Conservation (phyloP, 23 red algal species). For the Gracilaria domingensis region DNA sequence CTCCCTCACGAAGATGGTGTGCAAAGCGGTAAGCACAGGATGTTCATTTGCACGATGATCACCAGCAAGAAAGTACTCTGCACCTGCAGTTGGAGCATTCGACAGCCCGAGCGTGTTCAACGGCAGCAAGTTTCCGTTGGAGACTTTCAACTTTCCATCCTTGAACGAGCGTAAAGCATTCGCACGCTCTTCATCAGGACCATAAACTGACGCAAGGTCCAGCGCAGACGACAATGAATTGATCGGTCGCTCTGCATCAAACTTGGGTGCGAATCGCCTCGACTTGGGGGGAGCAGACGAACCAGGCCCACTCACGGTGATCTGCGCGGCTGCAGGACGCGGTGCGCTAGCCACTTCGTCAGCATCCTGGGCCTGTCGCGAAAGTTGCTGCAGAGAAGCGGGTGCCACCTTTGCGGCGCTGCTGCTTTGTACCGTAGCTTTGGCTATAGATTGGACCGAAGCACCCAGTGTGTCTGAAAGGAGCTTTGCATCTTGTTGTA, state of each 20-base stretch:
- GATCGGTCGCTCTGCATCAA: slow-evolving; percentile 23
- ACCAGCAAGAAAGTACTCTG: slow-evolving; percentile 64
- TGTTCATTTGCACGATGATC: slow-evolving; percentile 79
- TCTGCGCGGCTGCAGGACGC: too few relatives aligned
- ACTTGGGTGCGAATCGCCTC: neutral
- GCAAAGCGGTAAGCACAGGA: slow-evolving; percentile 52
- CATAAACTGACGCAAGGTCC: slow-evolving; percentile 57
- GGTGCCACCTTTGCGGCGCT: neutral
- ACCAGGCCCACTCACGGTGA: neutral
- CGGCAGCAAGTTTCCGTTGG: slow-evolving; percentile 44
- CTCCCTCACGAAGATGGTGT: slow-evolving; percentile 74
- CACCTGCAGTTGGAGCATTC: slow-evolving; percentile 46
- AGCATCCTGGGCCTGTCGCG: neutral
- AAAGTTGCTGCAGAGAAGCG: neutral
- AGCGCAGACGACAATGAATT: slow-evolving; percentile 48
- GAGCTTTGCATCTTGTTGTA: neutral
- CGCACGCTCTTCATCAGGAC: slow-evolving; percentile 11
- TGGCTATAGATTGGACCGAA: neutral
- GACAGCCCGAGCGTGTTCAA: slow-evolving; percentile 40
- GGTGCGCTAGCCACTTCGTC: neutral
- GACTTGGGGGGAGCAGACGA: neutral
- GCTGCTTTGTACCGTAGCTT: neutral
- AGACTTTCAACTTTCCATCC: slow-evolving; percentile 60
- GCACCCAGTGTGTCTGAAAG: neutral
- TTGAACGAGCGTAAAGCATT: neutral